Evolutionary conservation across 2,329 filamentous ascomycete genomes (phyloP), one percentile per base, ranked within the genome.

Genomic region (Paraconiothyrium brasiliense): DNA sequence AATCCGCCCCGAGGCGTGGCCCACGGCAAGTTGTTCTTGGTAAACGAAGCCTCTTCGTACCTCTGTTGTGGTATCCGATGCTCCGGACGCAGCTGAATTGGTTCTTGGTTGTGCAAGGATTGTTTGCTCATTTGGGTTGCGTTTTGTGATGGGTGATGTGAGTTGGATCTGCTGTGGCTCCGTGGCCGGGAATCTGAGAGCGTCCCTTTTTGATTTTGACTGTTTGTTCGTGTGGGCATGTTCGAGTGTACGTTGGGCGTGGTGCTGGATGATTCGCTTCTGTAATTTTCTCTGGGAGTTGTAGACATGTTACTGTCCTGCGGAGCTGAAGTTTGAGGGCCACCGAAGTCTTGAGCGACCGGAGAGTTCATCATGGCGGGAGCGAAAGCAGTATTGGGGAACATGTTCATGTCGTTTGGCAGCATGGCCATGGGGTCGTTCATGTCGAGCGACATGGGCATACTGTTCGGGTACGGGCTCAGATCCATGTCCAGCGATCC

Each of bases 371-470:
- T 71, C 67, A 80, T 76, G 4, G 77, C 68, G 4, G 76, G 70
- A 20, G 72, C 72, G 62, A 78, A 84, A 30, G 80, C 78, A 34
- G 68, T 63, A 51, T 75, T 76, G 46, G 69, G 70, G 67, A 81
- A 83, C 68, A 82, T 71, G 60, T 73, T 74, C 66, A 78, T 72
- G 50, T 78, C 78, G n/a, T 64, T 67, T 7, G 69, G 66, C 71
- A 78, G 75, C 72, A 78, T 75, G 60, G 58, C 64, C 46, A 81
- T 66, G 27, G 73, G 72, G 49, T 79, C 71, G 67, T 72, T 67
- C 76, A 81, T 81, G 58, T 84, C 81, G 64, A 84, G 76, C 14
- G 76, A 65, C 78, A 84, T 81, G 49, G 72, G 68, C 68, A 84
- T 75, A 57, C 64, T 68, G 43, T 73, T 71, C 39, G 79, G 75